Conservation (phyloP, 371 early-diverging fungal genomes). For the Mortierella sp. region DNA sequence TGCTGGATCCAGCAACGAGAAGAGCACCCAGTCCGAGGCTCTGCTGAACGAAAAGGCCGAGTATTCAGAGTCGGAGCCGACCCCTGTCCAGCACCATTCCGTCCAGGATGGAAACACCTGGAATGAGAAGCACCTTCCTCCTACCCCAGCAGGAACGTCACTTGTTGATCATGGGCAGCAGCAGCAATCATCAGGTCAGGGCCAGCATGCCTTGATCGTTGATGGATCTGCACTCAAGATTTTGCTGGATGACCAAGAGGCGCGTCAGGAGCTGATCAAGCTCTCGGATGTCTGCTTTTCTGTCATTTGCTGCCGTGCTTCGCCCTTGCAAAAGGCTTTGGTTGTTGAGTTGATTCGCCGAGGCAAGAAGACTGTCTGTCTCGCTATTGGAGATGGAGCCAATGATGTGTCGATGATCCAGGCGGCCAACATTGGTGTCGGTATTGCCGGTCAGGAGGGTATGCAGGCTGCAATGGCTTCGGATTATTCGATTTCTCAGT, state of each 20-base stretch:
- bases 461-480: constrained; percentile 92
- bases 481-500: constrained; percentile 93
- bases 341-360: constrained; percentile 94
- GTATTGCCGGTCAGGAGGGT: constrained; percentile 95
- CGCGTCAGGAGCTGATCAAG: constrained; percentile 74
- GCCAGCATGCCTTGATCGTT: constrained; percentile 82
- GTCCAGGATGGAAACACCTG: constrained; percentile 19
- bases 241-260: constrained; percentile 75
- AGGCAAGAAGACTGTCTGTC: constrained; percentile 78
- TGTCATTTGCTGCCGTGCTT: constrained; percentile 95
- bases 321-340: constrained; percentile 97
- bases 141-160: constrained; percentile 27
- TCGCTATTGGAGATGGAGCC: constrained; percentile 99
- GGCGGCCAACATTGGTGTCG: constrained; percentile 96
- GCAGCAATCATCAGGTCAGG: constrained; percentile 18
- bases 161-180: constrained; percentile 13
- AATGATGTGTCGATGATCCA: constrained; percentile 96
- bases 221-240: constrained; percentile 92
- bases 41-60: constrained; percentile 13
- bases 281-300: constrained; percentile 88
- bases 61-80: background rate
- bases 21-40: background rate
- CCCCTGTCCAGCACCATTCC: background rate
- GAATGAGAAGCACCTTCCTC: constrained; percentile 46
- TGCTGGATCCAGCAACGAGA: background rate